These are phyloP conservation scores for Mayamaea pseudoterrestris DNA, from an alignment of 108 stramenopile species.

Conservation along the genomic window DNA sequence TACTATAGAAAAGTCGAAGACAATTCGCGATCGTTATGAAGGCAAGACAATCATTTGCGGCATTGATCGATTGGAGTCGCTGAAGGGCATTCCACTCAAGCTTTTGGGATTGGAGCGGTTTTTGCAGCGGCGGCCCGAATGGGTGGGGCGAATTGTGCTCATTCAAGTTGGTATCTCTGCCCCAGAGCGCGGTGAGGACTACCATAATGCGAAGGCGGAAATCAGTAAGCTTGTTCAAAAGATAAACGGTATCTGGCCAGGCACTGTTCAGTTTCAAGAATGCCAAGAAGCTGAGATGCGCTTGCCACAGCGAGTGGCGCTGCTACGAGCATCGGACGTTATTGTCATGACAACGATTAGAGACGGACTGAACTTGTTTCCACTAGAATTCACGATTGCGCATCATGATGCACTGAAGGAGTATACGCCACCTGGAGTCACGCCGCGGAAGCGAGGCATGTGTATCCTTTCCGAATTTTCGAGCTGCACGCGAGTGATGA, in stretches of 20 bases:
- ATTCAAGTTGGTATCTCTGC: slow-evolving; percentile 92
- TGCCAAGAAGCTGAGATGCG: slow-evolving; percentile 61
- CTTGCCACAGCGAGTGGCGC: slow-evolving; percentile 74
- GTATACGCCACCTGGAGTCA: slow-evolving; percentile 39
- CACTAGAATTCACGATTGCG: slow-evolving; percentile 91
- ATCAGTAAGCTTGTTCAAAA: slow-evolving; percentile 62
- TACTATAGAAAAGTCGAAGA: slow-evolving; percentile 37
- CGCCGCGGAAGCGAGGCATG: slow-evolving; percentile 78
- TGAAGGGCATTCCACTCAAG: slow-evolving; percentile 95
- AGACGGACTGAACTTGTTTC: slow-evolving; percentile 93
- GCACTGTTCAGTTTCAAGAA: slow-evolving; percentile 82
- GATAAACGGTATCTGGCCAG: slow-evolving; percentile 80
- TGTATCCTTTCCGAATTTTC: slow-evolving; percentile 81
- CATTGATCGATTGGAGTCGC: slow-evolving; percentile 89
- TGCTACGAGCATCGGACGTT: slow-evolving; percentile 78
- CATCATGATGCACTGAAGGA: slow-evolving; percentile 93
- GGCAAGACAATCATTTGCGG: slow-evolving; percentile 81
- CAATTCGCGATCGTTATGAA: slow-evolving; percentile 56
- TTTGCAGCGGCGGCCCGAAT: slow-evolving; percentile 76
- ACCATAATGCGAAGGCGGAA: slow-evolving; percentile 65
- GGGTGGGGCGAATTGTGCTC: slow-evolving; percentile 86
- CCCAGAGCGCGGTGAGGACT: slow-evolving; percentile 81
- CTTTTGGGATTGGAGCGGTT: slow-evolving; percentile 89
- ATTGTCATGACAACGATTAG: slow-evolving; percentile 87
- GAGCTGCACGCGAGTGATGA: slow-evolving; percentile 91